phyloP scores from a whole-genome alignment of 2,329 filamentous ascomycete species.

The Fusarium albosuccineum region DNA sequence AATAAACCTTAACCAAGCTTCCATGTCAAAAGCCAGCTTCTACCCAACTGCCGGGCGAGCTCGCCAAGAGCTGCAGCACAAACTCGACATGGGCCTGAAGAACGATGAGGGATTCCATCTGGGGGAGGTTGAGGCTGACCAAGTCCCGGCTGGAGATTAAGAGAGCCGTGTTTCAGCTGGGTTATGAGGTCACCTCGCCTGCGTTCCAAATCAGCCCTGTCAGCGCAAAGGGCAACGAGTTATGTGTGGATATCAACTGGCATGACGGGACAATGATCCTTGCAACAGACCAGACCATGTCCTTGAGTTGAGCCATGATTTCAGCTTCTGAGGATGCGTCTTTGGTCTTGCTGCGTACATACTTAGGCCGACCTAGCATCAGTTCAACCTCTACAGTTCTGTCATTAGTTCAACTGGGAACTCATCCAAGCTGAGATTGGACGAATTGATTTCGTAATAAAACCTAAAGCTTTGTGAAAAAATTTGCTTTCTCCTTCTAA shows the following conservation, averaged over 20 bases:
- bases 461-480: no score
- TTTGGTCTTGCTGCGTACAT: conserved; percentile 31
- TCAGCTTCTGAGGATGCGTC: conserved; percentile 17
- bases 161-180: conserved; percentile 38
- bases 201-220: conserved; percentile 41
- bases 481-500: no score
- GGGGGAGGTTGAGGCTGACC: conserved; percentile 25
- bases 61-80: conserved; percentile 30
- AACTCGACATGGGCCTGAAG: conserved; percentile 33
- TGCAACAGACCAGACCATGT: conserved; percentile 29
- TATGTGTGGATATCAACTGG: conserved; percentile 45
- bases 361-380: no score
- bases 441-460: no score
- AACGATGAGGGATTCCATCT: conserved; percentile 47
- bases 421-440: no score
- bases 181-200: conserved; percentile 38
- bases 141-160: conserved; percentile 38
- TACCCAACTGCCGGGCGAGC: conserved; percentile 24
- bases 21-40: conserved; percentile 37
- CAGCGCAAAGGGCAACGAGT: conserved; percentile 38
- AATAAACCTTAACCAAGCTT: conserved; percentile 40
- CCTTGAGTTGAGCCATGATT: conserved; percentile 30
- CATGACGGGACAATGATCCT: conserved; percentile 30
- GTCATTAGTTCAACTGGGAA: no score
- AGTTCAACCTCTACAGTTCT: no score